Evolutionary conservation across 2,329 filamentous ascomycete genomes (phyloP).

Genomic region (Beauveria pseudobassiana): DNA sequence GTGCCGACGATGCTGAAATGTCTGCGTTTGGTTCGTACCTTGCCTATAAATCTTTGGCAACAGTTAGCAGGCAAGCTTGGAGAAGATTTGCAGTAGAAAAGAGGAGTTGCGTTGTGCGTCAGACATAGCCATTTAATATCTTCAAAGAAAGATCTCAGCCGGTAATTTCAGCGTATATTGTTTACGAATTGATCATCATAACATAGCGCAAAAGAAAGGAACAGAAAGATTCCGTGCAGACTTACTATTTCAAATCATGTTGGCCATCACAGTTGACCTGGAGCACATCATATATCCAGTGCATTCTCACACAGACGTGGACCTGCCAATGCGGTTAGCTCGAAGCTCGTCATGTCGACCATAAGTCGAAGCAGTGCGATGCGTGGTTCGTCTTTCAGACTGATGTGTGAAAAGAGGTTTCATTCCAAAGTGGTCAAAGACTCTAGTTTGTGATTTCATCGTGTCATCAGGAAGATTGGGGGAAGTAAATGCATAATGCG

Average conservation of each 20-base stretch:
- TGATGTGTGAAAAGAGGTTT: constrained; percentile 86
- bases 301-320: neutral
- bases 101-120: constrained; percentile 36
- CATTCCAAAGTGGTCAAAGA: constrained; percentile 84
- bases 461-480: constrained; percentile 63
- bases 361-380: neutral
- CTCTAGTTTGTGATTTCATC: constrained; percentile 88
- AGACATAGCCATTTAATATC: constrained; percentile 84
- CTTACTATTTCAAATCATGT: constrained; percentile 23
- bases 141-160: constrained; percentile 71
- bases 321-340: constrained; percentile 6
- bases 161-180: constrained; percentile 88
- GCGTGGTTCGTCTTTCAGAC: constrained; percentile 56
- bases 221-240: constrained; percentile 1
- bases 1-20: neutral
- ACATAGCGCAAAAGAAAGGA: constrained; percentile 12
- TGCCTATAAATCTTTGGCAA: constrained; percentile 14
- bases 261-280: neutral
- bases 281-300: neutral
- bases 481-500: constrained; percentile 12
- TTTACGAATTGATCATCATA: constrained; percentile 60
- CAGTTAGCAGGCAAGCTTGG: constrained; percentile 25
- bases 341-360: neutral
- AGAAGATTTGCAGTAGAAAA: constrained; percentile 10
- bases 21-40: constrained; percentile 15